Conservation (phyloP, 352 stramenopile species). For the Phytophthora macrochlamydospora region DNA sequence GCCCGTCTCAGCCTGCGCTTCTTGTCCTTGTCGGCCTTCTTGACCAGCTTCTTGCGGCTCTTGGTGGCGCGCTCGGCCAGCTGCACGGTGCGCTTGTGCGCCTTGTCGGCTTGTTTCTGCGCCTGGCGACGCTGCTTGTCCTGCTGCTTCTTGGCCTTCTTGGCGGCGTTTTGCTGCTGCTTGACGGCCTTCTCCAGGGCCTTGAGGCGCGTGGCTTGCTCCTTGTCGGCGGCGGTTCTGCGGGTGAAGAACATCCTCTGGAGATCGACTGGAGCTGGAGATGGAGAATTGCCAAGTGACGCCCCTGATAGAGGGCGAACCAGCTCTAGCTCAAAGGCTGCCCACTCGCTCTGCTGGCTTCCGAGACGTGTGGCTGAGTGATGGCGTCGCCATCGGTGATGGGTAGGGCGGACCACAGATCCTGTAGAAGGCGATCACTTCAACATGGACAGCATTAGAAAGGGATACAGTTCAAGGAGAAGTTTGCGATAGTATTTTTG, state of each 20-base stretch:
- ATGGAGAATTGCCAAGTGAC: conserved; percentile 36
- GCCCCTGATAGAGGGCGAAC: not conserved
- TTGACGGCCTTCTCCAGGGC: conserved; percentile 37
- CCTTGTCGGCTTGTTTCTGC: conserved; percentile 27
- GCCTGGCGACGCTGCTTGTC: conserved; percentile 7
- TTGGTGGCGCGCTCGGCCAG: conserved; percentile 24
- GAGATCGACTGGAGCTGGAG: conserved; percentile 13
- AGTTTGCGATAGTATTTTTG: too few species aligned
- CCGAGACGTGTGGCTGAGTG: not conserved
- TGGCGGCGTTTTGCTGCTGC: conserved; percentile 20
- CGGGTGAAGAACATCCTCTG: conserved; percentile 26
- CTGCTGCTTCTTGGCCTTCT: conserved; percentile 21
- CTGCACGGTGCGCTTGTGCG: not conserved
- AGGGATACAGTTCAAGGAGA: not conserved
- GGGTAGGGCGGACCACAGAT: not conserved
- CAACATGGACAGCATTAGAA: not conserved
- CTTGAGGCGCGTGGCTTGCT: conserved; percentile 20
- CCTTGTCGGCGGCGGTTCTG: conserved; percentile 34
- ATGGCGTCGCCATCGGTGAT: not conserved
- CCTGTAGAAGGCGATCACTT: not conserved
- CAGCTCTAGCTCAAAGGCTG: not conserved
- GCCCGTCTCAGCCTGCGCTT: conserved; percentile 10
- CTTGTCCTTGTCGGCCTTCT: conserved; percentile 28
- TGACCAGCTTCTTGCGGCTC: conserved; percentile 17
- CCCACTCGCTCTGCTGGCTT: not conserved